Evolutionary conservation across 768 basidiomycete species (phyloP), one percentile per base, ranked within the genome.

Genomic region (Rhodotorula diobovata): DNA sequence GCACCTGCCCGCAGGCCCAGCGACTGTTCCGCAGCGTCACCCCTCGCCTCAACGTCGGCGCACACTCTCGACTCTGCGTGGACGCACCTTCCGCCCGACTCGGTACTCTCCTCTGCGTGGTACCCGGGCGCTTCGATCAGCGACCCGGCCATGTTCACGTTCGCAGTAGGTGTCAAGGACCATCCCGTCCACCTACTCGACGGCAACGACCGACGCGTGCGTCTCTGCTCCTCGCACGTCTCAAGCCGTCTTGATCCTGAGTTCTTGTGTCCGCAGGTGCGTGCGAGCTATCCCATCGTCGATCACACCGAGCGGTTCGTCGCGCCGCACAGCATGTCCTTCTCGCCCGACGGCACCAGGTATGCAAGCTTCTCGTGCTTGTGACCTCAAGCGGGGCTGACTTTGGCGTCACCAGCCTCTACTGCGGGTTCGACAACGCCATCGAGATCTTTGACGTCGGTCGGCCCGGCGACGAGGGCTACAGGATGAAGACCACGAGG

Each of bases 271-370:
- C 1, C 25, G 32, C 77, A 96, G 94, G 85, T 91, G 30, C 86
- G 94, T 28, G 95, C 93, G 0, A 93, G 91, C 1, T 97, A 98
- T 79, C 84, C 84, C 51, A 95, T 97, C 50, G 85, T 97, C 18
- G 93, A 97, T 79, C 94, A 98, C 76, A 84, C 89, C n/a, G 95
- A 97, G 81, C 85, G 93, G 43, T 87, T 91, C 64, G 83, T 96
- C 51, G 93, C 91, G 0, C 93, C 95, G 0, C 89, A 92, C 65
- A 86, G 87, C 74, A 82, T 97, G 68, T 84, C 88, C 0, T 97
- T 96, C 80, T 90, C 90, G 75, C 79, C 83, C 2, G 81, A 85
- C 10, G 87, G 86, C 0, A 83, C 87, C 46, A 88, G 84, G 93
- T 93, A 66, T 43, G 34, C 58, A 25, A 23, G 14, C 50, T n/a